Percentiles rank a stretch among this genome's conserved stretches.
Conservation (phyloP, 2,329 filamentous ascomycete species). For the Fusarium phyllophilum region DNA sequence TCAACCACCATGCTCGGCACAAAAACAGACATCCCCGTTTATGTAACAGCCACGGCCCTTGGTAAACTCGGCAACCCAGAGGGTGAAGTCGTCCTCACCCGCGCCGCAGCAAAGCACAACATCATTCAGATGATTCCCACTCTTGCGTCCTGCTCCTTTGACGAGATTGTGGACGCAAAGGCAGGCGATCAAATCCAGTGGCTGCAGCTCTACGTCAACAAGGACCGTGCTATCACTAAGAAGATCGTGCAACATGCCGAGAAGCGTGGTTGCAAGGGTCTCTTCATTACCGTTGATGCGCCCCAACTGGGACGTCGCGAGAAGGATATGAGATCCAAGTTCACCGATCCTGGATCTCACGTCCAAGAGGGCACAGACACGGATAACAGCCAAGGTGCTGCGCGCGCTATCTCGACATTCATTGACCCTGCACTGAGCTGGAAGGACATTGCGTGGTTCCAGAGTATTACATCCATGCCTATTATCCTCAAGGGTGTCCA, state of each 20-base stretch:
- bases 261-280: slow-evolving; percentile 87
- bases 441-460: slow-evolving; percentile 95
- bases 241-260: slow-evolving; percentile 93
- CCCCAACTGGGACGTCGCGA: slow-evolving; percentile 94
- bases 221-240: slow-evolving; percentile 89
- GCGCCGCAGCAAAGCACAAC: slow-evolving; percentile 84
- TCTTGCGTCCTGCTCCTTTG: slow-evolving; percentile 94
- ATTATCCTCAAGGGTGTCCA: slow-evolving; percentile 98
- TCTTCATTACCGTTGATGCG: slow-evolving; percentile 98
- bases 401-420: slow-evolving; percentile 93
- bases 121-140: slow-evolving; percentile 99
- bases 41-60: slow-evolving; percentile 94
- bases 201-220: slow-evolving; percentile 98
- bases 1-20: slow-evolving; percentile 94
- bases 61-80: slow-evolving; percentile 95
- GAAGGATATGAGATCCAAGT: slow-evolving; percentile 98
- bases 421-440: slow-evolving; percentile 95
- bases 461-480: slow-evolving; percentile 89
- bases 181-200: slow-evolving; percentile 87
- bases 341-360: slow-evolving; percentile 82
- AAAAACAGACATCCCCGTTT: slow-evolving; percentile 87
- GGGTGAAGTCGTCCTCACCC: slow-evolving; percentile 91
- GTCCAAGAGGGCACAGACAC: slow-evolving; percentile 82
- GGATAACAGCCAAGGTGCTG: slow-evolving; percentile 90
- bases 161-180: slow-evolving; percentile 92